phyloP scores from a whole-genome alignment of 306 rosid genomes.

The Cotoneaster glaucophyllus region DNA sequence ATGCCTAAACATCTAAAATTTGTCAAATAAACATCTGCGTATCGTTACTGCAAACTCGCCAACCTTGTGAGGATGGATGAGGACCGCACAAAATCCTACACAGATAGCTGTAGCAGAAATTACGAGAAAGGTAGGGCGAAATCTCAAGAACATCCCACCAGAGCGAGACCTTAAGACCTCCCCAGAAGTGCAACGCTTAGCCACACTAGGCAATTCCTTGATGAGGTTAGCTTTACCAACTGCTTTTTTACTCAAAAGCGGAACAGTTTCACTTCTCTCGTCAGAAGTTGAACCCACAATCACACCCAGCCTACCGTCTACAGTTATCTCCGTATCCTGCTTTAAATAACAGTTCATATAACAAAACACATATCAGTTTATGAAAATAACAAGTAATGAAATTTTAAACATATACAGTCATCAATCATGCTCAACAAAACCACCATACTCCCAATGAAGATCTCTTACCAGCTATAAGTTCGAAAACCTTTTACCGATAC shows the following conservation, averaged over 20 bases:
- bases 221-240: conserved; percentile 27
- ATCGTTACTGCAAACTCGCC: conserved; percentile 66
- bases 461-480: not conserved
- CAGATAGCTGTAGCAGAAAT: conserved; percentile 58
- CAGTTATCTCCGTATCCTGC: conserved; percentile 48
- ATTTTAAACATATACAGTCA: not conserved
- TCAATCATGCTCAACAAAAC: not conserved
- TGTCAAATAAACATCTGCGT: conserved; percentile 69
- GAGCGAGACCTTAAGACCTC: conserved; percentile 37
- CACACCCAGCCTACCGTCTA: conserved; percentile 28
- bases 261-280: conserved; percentile 38
- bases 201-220: conserved; percentile 30
- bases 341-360: not conserved
- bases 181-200: conserved; percentile 18
- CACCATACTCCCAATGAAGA: not conserved
- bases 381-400: not conserved
- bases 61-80: conserved; percentile 73
- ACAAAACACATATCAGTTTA: not conserved
- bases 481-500: not conserved
- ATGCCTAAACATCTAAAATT: conserved; percentile 4
- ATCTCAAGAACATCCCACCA: conserved; percentile 27
- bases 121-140: conserved; percentile 49
- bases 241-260: conserved; percentile 46
- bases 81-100: conserved; percentile 62
- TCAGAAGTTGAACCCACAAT: conserved; percentile 19